These are phyloP conservation scores for Cutaneotrichosporon arboriforme DNA, from an alignment of 1,284 basidiomycete genomes.

Conservation along the genomic window DNA sequence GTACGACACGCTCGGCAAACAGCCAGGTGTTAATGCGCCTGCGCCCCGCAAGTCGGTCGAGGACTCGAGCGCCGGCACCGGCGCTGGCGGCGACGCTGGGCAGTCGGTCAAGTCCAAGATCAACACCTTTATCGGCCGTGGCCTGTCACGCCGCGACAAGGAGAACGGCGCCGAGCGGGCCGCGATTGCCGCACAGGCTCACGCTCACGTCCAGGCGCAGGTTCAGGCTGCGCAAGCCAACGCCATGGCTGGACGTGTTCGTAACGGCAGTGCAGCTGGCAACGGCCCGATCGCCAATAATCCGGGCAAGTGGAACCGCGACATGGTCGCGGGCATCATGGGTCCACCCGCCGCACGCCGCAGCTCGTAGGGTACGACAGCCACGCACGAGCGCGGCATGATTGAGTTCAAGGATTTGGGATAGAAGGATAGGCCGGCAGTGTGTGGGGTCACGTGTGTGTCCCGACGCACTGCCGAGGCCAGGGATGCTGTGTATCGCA, in stretches of 20 bases:
- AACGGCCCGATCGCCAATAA: slow-evolving; percentile 21
- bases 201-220: neutral
- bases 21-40: neutral
- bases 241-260: neutral
- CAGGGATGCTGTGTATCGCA: no score
- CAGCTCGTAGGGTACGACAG: no score
- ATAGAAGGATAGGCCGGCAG: no score
- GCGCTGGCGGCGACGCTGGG: neutral
- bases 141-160: neutral
- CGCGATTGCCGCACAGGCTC: neutral
- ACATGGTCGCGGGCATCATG: slow-evolving; percentile 44
- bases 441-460: no score
- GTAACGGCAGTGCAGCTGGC: neutral
- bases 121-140: neutral
- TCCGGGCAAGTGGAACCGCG: slow-evolving; percentile 40
- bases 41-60: slow-evolving; percentile 1
- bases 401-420: no score
- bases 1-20: neutral
- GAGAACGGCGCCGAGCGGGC: neutral
- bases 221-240: neutral
- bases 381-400: no score
- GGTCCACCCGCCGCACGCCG: slow-evolving; percentile 24
- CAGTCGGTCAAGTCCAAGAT: slow-evolving; percentile 4
- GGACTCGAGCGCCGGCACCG: neutral
- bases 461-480: no score